These are phyloP conservation scores for Bipolaris gigantea DNA, from an alignment of 2,329 filamentous ascomycete genomes.

Conservation along the genomic window DNA sequence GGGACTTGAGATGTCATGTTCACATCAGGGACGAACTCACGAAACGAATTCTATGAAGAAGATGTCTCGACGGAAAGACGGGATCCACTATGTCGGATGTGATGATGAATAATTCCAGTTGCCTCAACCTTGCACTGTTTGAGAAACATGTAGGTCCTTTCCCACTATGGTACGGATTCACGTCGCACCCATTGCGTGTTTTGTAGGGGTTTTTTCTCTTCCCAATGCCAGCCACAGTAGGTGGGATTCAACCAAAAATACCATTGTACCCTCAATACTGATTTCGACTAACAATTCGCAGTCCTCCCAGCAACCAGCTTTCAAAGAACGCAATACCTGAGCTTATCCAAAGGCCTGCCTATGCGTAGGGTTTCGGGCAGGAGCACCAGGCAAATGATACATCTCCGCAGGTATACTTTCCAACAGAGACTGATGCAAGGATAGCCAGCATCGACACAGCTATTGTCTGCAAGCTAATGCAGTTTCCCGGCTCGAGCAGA, in stretches of 20 bases:
- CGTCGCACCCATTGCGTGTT: too few species aligned
- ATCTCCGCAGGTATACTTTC: too few species aligned
- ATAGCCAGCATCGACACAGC: not conserved
- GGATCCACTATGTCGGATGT: not conserved
- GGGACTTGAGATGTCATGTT: not conserved
- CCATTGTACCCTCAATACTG: not conserved
- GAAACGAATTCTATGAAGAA: not conserved
- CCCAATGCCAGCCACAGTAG: not conserved
- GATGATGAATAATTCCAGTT: not conserved
- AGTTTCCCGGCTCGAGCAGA: too few species aligned
- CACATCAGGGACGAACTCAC: not conserved
- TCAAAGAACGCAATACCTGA: not conserved
- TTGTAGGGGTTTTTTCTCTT: not conserved
- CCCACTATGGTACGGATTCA: not conserved
- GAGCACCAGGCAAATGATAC: too few species aligned
- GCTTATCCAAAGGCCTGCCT: too few species aligned
- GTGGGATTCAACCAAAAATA: too few species aligned
- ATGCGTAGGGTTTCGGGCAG: too few species aligned
- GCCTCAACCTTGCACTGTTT: not conserved
- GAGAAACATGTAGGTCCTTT: not conserved
- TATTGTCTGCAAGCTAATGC: not conserved
- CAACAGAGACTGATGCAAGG: not conserved
- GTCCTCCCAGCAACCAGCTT: not conserved
- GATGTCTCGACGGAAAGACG: too few species aligned
- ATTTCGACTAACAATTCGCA: not conserved